phyloP scores from a whole-genome alignment of 2,329 filamentous ascomycete species.

The Colletotrichum trifolii region DNA sequence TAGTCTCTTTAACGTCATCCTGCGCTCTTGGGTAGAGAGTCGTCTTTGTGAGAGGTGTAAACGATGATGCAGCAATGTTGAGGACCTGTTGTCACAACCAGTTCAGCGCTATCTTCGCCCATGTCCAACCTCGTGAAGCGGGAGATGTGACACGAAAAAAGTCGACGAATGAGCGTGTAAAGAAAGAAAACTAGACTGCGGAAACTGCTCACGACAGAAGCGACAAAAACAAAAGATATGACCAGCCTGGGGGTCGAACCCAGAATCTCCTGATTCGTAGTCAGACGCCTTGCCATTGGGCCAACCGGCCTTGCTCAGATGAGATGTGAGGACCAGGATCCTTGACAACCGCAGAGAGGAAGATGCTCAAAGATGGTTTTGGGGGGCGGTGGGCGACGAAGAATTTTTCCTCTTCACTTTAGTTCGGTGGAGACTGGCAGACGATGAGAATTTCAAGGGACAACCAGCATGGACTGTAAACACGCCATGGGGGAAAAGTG shows the following conservation, averaged over 20 bases:
- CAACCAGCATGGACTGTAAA: background rate
- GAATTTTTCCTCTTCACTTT: conserved; percentile 18
- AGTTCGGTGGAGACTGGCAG: conserved; percentile 16
- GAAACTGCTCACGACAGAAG: too few relatives aligned
- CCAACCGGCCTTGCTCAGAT: conserved; percentile 39
- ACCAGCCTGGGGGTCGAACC: conserved; percentile 38
- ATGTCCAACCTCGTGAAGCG: too few relatives aligned
- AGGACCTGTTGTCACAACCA: too few relatives aligned
- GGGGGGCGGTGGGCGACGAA: conserved; percentile 4
- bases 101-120: too few relatives aligned
- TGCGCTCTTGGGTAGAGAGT: too few relatives aligned
- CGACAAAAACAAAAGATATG: conserved; percentile 12
- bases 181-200: too few relatives aligned
- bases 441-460: background rate
- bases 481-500: conserved; percentile 4
- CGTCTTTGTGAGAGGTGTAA: too few relatives aligned
- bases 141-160: too few relatives aligned
- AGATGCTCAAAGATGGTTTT: background rate
- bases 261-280: conserved; percentile 45
- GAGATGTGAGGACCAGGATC: background rate
- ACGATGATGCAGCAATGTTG: too few relatives aligned
- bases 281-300: conserved; percentile 57
- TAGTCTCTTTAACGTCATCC: too few relatives aligned
- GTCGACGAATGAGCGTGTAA: too few relatives aligned
- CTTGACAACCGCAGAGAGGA: rapidly evolving